Percentiles rank a stretch among this genome's conserved stretches.
These are phyloP conservation scores for Candida ipomoeae DNA, from an alignment of 805 yeast species.

Conservation along the genomic window DNA sequence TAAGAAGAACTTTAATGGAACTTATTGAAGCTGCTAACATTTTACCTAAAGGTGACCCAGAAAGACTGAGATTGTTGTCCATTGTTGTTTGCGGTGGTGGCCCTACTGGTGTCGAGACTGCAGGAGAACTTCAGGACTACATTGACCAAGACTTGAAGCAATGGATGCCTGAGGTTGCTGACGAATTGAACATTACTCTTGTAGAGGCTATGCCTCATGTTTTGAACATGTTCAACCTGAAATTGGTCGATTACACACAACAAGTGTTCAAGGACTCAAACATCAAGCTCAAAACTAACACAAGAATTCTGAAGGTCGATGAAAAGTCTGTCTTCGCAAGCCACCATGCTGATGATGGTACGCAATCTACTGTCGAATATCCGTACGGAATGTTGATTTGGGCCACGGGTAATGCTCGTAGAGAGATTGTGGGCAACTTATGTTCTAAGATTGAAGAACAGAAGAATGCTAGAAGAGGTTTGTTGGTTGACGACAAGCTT, in stretches of 20 bases:
- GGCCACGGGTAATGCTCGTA: conserved; percentile 96
- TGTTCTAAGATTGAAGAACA: conserved; percentile 69
- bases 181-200: conserved; percentile 77
- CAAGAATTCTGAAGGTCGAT: conserved; percentile 85
- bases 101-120: conserved; percentile 97
- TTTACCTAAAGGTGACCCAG: conserved; percentile 69
- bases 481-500: conserved; percentile 71
- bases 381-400: conserved; percentile 93
- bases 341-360: conserved; percentile 60
- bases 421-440: conserved; percentile 66
- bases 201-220: conserved; percentile 92
- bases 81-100: conserved; percentile 98
- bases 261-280: conserved; percentile 63
- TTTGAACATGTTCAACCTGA: conserved; percentile 66
- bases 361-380: conserved; percentile 53
- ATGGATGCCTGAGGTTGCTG: conserved; percentile 83
- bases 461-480: conserved; percentile 85
- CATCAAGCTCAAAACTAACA: conserved; percentile 73
- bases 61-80: conserved; percentile 78
- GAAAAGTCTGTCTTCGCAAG: conserved; percentile 65
- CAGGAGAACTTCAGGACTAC: conserved; percentile 94
- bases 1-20: conserved; percentile 79
- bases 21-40: conserved; percentile 84
- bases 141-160: conserved; percentile 84
- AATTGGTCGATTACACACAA: conserved; percentile 73